Evolutionary conservation across 306 rosid species (phyloP).

Genomic region (Corylus americana): DNA sequence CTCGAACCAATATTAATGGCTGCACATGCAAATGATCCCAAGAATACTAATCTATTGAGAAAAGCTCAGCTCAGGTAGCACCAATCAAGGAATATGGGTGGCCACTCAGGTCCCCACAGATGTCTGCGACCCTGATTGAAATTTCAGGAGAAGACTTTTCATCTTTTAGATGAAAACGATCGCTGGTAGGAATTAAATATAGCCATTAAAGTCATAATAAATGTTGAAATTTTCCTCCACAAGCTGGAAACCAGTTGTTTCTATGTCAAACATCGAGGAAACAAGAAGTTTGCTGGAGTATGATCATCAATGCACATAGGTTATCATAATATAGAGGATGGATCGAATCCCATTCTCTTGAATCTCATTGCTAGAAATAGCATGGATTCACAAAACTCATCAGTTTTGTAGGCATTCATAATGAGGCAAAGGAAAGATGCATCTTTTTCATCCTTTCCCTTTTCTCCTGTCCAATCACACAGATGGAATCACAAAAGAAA

Average conservation of each 20-base stretch:
- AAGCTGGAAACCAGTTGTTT: not conserved
- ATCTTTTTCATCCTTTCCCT: not conserved
- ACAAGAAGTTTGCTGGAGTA: not conserved
- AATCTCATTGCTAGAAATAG: not conserved
- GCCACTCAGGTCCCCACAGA: slow-evolving; percentile 32
- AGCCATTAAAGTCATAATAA: not conserved
- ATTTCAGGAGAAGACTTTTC: slow-evolving; percentile 28
- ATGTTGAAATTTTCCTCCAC: not conserved
- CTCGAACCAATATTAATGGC: slow-evolving; percentile 15
- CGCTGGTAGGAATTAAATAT: too few relatives aligned
- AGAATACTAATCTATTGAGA: slow-evolving; percentile 24
- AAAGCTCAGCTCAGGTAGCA: slow-evolving; percentile 9
- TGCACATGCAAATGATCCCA: slow-evolving; percentile 46
- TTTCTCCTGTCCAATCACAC: not conserved
- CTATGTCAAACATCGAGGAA: not conserved
- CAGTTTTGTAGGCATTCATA: not conserved
- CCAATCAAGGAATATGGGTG: slow-evolving; percentile 1
- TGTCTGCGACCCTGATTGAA: slow-evolving; percentile 35
- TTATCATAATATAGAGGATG: slow-evolving; percentile 10
- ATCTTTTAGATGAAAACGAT: too few relatives aligned
- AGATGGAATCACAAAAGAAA: slow-evolving; percentile 18
- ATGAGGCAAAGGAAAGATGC: not conserved
- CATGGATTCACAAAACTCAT: not conserved
- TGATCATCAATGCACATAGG: slow-evolving; percentile 20
- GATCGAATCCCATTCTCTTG: slow-evolving; percentile 10